These are phyloP conservation scores for Paramecium primaurelia DNA, from an alignment of 73 alveolate genomes.

Conservation along the genomic window DNA sequence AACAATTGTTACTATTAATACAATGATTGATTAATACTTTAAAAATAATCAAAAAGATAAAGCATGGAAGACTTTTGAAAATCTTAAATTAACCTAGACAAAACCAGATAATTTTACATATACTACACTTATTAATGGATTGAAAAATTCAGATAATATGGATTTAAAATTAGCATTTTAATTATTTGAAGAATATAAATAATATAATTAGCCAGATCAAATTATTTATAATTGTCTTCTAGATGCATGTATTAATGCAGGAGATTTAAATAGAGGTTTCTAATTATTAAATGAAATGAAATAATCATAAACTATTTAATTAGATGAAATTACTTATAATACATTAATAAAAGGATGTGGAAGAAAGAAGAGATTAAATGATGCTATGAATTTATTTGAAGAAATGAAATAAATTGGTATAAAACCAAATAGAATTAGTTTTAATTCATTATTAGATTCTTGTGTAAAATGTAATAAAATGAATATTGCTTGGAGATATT, in stretches of 20 bases:
- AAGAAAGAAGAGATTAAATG: conserved; percentile 46
- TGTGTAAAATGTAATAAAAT: conserved; percentile 53
- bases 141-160: conserved; percentile 59
- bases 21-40: conserved; percentile 25
- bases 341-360: conserved; percentile 90
- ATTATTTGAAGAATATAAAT: conserved; percentile 29
- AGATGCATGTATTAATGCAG: conserved; percentile 87
- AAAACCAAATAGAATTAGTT: conserved; percentile 37
- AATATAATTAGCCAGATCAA: conserved; percentile 80
- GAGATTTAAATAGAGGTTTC: conserved; percentile 61
- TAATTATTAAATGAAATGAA: conserved; percentile 58
- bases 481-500: conserved; percentile 64
- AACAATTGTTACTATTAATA: conserved; percentile 3
- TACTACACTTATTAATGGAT: conserved; percentile 87
- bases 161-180: conserved; percentile 28
- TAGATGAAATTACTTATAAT: conserved; percentile 89
- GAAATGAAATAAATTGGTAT: conserved; percentile 34
- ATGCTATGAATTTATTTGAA: conserved; percentile 22
- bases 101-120: conserved; percentile 92
- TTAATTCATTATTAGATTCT: conserved; percentile 66
- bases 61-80: conserved; percentile 24
- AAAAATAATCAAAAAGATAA: not conserved
- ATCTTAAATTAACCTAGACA: not conserved
- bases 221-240: conserved; percentile 88
- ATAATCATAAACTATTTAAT: conserved; percentile 49